These are phyloP conservation scores for Dactylonectria macrodidyma DNA, from an alignment of 2,329 filamentous ascomycete genomes.

Conservation along the genomic window DNA sequence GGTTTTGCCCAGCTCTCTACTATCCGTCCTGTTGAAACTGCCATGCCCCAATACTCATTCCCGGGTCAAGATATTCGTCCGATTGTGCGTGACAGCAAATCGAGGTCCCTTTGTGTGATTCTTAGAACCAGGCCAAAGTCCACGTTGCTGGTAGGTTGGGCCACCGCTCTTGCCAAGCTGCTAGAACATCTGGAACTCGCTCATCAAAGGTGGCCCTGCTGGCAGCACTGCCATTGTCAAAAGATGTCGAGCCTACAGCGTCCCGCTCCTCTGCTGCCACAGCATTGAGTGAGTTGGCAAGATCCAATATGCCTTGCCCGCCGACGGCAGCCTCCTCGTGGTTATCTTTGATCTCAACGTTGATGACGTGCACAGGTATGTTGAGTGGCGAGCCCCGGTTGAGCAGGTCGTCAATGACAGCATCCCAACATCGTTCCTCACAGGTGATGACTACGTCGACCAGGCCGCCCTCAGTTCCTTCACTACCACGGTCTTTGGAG, in stretches of 20 bases:
- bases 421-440: constrained; percentile 98
- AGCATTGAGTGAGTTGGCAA: constrained; percentile 87
- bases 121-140: constrained; percentile 94
- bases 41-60: neutral
- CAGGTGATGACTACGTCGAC: constrained; percentile 98
- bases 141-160: constrained; percentile 91
- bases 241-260: constrained; percentile 72
- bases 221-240: constrained; percentile 78
- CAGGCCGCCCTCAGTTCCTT: constrained; percentile 88
- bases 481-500: constrained; percentile 80
- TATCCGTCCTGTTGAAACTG: neutral
- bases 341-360: constrained; percentile 98
- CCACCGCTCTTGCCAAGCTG: constrained; percentile 95
- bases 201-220: constrained; percentile 89
- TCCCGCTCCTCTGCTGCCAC: constrained; percentile 85
- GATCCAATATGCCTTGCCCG: constrained; percentile 90
- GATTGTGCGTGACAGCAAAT: neutral
- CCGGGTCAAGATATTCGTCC: neutral
- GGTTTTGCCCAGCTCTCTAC: no score
- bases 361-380: constrained; percentile 95
- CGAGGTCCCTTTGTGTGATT: constrained; percentile 57
- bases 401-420: constrained; percentile 93
- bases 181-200: constrained; percentile 91
- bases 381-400: constrained; percentile 90
- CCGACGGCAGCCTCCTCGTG: constrained; percentile 96